Evolutionary conservation across 2,329 filamentous ascomycete genomes (phyloP).

Genomic region (Huntiella bhutanensis): DNA sequence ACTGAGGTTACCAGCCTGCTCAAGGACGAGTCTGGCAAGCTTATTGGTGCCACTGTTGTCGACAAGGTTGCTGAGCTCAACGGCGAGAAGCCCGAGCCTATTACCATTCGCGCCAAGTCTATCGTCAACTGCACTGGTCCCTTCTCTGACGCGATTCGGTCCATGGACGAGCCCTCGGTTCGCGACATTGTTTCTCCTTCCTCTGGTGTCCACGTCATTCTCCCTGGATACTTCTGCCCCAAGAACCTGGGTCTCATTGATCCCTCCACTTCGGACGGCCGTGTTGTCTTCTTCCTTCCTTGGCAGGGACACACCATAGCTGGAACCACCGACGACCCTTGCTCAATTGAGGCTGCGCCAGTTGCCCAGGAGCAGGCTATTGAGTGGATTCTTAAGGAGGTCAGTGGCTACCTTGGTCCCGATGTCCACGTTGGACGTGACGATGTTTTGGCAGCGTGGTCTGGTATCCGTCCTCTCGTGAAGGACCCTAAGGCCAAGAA

Average conservation of each 20-base stretch:
- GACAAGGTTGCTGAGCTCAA: slow-evolving; percentile 50
- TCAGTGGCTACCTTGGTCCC: slow-evolving; percentile 62
- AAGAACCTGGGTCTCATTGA: slow-evolving; percentile 77
- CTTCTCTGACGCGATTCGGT: slow-evolving; percentile 69
- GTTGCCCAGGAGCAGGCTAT: slow-evolving; percentile 69
- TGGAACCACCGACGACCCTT: slow-evolving; percentile 68
- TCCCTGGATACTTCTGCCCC: slow-evolving; percentile 74
- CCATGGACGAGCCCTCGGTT: slow-evolving; percentile 56
- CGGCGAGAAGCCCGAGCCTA: slow-evolving; percentile 37
- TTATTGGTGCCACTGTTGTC: slow-evolving; percentile 55
- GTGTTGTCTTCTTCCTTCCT: slow-evolving; percentile 83
- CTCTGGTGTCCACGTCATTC: slow-evolving; percentile 69
- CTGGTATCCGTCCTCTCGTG: slow-evolving; percentile 69
- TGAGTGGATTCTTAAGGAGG: slow-evolving; percentile 71
- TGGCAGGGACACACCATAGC: slow-evolving; percentile 90
- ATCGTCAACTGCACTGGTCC: slow-evolving; percentile 80
- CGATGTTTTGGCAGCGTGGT: slow-evolving; percentile 81
- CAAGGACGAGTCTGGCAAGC: slow-evolving; percentile 52
- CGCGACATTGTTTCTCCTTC: slow-evolving; percentile 70
- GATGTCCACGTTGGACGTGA: slow-evolving; percentile 71
- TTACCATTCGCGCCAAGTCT: slow-evolving; percentile 58
- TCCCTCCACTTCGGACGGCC: slow-evolving; percentile 67
- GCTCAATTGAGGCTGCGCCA: slow-evolving; percentile 52
- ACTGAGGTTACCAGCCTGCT: slow-evolving; percentile 59
- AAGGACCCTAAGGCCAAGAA: slow-evolving; percentile 72